Conservation (phyloP, 805 yeast species). For the Metschnikowia chrysomelidarum region DNA sequence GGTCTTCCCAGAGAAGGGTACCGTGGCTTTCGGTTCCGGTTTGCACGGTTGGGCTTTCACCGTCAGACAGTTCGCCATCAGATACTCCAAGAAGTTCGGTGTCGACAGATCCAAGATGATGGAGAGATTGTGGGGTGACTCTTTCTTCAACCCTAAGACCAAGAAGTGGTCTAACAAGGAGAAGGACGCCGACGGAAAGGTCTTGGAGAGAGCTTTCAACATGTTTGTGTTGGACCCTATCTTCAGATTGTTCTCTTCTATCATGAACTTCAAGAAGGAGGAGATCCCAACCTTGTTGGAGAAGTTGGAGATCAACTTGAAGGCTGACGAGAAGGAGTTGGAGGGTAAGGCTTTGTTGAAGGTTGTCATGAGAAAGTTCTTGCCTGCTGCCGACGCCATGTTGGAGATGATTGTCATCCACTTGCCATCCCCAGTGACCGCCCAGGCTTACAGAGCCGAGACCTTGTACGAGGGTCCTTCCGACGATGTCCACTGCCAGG, state of each 20-base stretch:
- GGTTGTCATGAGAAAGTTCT: slow-evolving; percentile 99
- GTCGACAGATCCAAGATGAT: slow-evolving; percentile 97
- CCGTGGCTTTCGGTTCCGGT: slow-evolving; percentile 99
- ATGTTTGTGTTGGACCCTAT: slow-evolving; percentile 98
- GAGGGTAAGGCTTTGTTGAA: slow-evolving; percentile 98
- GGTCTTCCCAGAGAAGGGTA: slow-evolving; percentile 98
- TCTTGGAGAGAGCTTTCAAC: slow-evolving; percentile 98
- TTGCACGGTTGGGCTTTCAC: slow-evolving; percentile 99
- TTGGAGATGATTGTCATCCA: slow-evolving; percentile 98
- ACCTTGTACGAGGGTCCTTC: slow-evolving; percentile 98
- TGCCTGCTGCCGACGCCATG: slow-evolving; percentile 99
- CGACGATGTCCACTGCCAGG: slow-evolving; percentile 85
- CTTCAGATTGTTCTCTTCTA: slow-evolving; percentile 93
- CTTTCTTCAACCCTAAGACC: slow-evolving; percentile 99
- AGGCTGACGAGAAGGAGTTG: slow-evolving; percentile 96
- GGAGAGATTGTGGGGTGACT: slow-evolving; percentile 99
- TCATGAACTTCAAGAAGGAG: slow-evolving; percentile 99
- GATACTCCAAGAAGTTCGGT: slow-evolving; percentile 99
- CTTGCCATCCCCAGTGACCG: slow-evolving; percentile 99
- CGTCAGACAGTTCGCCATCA: slow-evolving; percentile 95
- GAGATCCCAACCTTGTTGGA: slow-evolving; percentile 89
- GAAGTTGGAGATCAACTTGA: slow-evolving; percentile 90
- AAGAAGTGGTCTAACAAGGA: slow-evolving; percentile 98
- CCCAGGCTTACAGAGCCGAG: slow-evolving; percentile 99
- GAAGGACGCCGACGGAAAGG: slow-evolving; percentile 92